Conservation (phyloP, 2,329 filamentous ascomycete species). For the Eutypella sp. region DNA sequence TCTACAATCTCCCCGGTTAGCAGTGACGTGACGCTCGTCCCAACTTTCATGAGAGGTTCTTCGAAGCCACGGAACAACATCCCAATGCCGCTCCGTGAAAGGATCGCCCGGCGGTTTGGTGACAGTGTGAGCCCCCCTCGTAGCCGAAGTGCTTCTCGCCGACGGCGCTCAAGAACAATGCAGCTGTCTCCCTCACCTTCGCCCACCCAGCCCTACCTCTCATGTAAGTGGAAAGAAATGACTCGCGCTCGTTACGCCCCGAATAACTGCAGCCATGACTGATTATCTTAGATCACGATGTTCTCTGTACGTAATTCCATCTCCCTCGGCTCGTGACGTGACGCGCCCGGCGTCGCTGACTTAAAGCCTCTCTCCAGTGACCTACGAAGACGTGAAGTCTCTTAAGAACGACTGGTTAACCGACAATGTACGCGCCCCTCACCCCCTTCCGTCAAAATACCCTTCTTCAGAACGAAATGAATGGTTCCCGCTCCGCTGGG, state of each 20-base stretch:
- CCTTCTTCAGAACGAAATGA: neutral
- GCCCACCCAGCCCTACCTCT: slow-evolving; percentile 37
- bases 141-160: slow-evolving; percentile 13
- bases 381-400: slow-evolving; percentile 80
- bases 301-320: slow-evolving; percentile 27
- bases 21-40: neutral
- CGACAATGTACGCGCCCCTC: slow-evolving; percentile 67
- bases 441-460: neutral
- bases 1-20: too few relatives aligned
- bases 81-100: slow-evolving; percentile 28
- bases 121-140: slow-evolving; percentile 25
- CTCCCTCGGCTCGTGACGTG: too few relatives aligned
- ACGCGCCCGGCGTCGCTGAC: neutral
- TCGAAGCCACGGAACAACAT: slow-evolving; percentile 3
- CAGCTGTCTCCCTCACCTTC: slow-evolving; percentile 30
- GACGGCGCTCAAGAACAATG: slow-evolving; percentile 19
- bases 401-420: slow-evolving; percentile 94
- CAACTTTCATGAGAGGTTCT: slow-evolving; percentile 1
- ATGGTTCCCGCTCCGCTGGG: too few relatives aligned
- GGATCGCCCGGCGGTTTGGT: slow-evolving; percentile 25
- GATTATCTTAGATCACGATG: slow-evolving; percentile 28
- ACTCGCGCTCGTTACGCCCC: neutral
- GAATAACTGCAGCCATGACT: slow-evolving; percentile 1
- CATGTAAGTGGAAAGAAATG: slow-evolving; percentile 32
- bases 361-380: slow-evolving; percentile 52